Conservation (phyloP, 1,284 basidiomycete genomes). For the Boletus semigastroideus region DNA sequence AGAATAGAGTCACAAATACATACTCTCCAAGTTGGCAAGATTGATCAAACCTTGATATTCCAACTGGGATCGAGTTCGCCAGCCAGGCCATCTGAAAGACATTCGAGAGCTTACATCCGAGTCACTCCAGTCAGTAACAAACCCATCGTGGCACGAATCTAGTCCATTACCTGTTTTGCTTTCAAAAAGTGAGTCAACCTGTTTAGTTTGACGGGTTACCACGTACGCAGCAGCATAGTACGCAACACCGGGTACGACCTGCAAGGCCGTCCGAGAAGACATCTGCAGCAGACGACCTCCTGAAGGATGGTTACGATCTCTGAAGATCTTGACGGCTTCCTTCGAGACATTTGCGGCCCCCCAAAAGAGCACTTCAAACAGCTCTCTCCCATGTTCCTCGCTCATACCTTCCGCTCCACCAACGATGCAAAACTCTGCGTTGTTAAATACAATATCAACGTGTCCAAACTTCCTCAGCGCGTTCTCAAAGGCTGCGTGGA, state of each 20-base stretch:
- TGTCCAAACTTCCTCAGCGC: constrained; percentile 29
- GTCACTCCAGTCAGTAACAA: constrained; percentile 6
- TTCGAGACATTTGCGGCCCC: constrained; percentile 35
- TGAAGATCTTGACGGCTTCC: constrained; percentile 37
- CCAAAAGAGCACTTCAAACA: constrained; percentile 40
- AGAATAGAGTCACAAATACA: background rate
- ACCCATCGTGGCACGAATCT: background rate
- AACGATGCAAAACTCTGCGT: constrained; percentile 26
- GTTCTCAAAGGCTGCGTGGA: constrained; percentile 23
- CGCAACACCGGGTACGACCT: constrained; percentile 14
- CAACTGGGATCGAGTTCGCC: constrained; percentile 29
- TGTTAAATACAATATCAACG: constrained; percentile 37
- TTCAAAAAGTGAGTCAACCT: constrained; percentile 1
- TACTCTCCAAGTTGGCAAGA: background rate
- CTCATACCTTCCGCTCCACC: constrained; percentile 33
- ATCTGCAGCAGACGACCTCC: constrained; percentile 35
- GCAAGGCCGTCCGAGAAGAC: constrained; percentile 20
- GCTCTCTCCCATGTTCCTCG: constrained; percentile 31
- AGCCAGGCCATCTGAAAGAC: constrained; percentile 27
- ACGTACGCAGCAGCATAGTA: constrained; percentile 34
- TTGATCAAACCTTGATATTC: constrained; percentile 27
- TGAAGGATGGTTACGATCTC: constrained; percentile 34
- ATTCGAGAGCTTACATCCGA: constrained; percentile 24
- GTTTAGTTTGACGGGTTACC: background rate
- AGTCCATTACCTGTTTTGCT: constrained; percentile 27